Base-by-base conservation (phyloP, 2,329 filamentous ascomycete genomes). In the Apiospora aurea region DNA sequence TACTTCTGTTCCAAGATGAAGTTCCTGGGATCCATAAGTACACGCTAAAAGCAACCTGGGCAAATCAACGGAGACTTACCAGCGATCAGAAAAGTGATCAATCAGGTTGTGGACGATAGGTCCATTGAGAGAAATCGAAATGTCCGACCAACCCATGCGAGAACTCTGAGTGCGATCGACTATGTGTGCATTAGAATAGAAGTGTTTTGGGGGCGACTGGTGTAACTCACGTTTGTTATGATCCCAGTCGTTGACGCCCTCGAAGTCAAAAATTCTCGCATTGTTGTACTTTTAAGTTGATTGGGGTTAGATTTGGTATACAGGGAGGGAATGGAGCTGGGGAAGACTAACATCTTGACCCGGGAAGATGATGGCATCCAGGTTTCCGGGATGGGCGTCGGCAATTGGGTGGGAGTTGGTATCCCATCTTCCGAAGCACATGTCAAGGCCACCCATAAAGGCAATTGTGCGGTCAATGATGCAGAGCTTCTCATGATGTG, bases 91-190 rank as follows among this genome's bases (percentile, higher is more conserved):
- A 77, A 98, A 97, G 80, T 97, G 94, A 6, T 89, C 87, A 44
- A 90, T 86, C 44, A 97, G 85, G 80, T 93, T 94, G 74, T 92
- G 86, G 0, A 96, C 91, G 13, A 94, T 92, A 0, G 91, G 91
- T 0, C 95, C 95, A 18, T 87, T 87, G 72, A 97, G 81, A 76
- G 91, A 94, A 71, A 98, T 85, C 14, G 93, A 91, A 72, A 97
- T 89, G 81, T 97, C 95, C 18, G 93, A 94, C 95, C 95, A 97
- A 26, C 95, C 95, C 94, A 97, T 97, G 73, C 95, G 89, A 2
- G 93, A 94, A 81, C 87, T 93, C 78, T 91, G 90, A 14, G 91
- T 92, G 69, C 95, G 89, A 77, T 97, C 93, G 26, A 98, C 86
- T 89, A 68, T 6, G 2, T 2, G n/a, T n/a, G 18, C 66, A 72